A percentile compares a stretch with the other conserved stretches of the same genome.
These are phyloP conservation scores for Neolecta irregularis DNA, from an alignment of 1,139 yeast species.

Conservation along the genomic window DNA sequence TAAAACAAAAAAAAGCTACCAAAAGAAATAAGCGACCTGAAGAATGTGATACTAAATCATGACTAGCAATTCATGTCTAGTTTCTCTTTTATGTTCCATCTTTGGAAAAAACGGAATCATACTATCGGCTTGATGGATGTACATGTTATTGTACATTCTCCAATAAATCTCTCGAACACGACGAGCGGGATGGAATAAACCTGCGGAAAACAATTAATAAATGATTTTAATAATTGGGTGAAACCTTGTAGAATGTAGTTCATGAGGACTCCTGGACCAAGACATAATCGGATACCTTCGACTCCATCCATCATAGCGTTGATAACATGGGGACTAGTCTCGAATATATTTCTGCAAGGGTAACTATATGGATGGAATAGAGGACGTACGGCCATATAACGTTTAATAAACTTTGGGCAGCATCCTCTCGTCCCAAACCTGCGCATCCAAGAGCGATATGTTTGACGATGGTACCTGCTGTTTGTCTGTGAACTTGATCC, in stretches of 20 bases:
- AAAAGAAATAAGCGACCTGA: too few species aligned
- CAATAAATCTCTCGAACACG: slow-evolving; percentile 77
- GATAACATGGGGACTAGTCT: slow-evolving; percentile 73
- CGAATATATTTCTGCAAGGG: slow-evolving; percentile 71
- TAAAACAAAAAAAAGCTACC: too few species aligned
- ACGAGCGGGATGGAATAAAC: slow-evolving; percentile 84
- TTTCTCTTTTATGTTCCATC: slow-evolving; percentile 29
- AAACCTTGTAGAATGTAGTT: slow-evolving; percentile 39
- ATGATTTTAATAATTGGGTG: too few species aligned
- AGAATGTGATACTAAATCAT: too few species aligned
- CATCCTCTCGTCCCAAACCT: slow-evolving; percentile 63
- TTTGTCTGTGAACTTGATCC: slow-evolving; percentile 87
- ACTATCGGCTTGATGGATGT: slow-evolving; percentile 58
- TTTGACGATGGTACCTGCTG: slow-evolving; percentile 77
- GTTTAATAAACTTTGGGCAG: slow-evolving; percentile 54
- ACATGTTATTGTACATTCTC: slow-evolving; percentile 64
- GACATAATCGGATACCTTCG: slow-evolving; percentile 52
- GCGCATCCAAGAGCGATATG: slow-evolving; percentile 69
- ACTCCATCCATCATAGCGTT: slow-evolving; percentile 66
- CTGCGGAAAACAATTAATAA: too few species aligned
- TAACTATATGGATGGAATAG: slow-evolving; percentile 29
- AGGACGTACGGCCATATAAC: slow-evolving; percentile 46
- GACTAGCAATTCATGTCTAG: too few species aligned
- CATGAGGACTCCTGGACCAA: slow-evolving; percentile 63
- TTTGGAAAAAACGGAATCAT: slow-evolving; percentile 74